These are phyloP conservation scores for Terfezia claveryi DNA, from an alignment of 495 filamentous ascomycete genomes.

Conservation along the genomic window DNA sequence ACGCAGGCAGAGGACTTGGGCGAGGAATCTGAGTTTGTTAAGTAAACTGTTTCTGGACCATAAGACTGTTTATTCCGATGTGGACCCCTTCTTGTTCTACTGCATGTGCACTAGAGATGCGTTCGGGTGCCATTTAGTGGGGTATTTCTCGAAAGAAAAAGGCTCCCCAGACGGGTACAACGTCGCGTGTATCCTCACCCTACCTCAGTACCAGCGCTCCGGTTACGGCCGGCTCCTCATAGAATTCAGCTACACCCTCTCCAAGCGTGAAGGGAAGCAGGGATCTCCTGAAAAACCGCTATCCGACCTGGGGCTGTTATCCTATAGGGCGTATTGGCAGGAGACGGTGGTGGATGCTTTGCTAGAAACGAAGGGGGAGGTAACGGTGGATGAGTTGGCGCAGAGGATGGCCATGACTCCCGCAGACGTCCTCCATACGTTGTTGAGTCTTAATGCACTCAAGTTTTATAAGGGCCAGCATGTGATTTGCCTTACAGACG, in stretches of 20 bases:
- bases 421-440: constrained; percentile 76
- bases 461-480: constrained; percentile 85
- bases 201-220: constrained; percentile 87
- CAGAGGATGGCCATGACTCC: constrained; percentile 75
- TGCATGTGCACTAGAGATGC: constrained; percentile 81
- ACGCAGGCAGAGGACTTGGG: constrained; percentile 85
- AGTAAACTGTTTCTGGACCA: constrained; percentile 95
- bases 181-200: constrained; percentile 86
- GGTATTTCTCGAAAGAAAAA: constrained; percentile 97
- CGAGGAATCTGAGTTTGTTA: constrained; percentile 81
- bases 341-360: constrained; percentile 76
- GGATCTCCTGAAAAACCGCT: constrained; percentile 93
- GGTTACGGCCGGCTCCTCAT: constrained; percentile 85
- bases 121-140: constrained; percentile 76
- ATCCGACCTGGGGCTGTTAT: constrained; percentile 72
- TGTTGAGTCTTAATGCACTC: constrained; percentile 85
- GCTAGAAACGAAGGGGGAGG: constrained; percentile 46
- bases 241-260: constrained; percentile 93
- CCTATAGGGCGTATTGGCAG: constrained; percentile 91
- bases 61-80: constrained; percentile 99
- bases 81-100: constrained; percentile 96
- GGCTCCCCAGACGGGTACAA: constrained; percentile 92
- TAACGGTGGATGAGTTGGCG: constrained; percentile 40
- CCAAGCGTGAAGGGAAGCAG: constrained; percentile 80
- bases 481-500: constrained; percentile 65